Evolutionary conservation across 2,329 filamentous ascomycete genomes (phyloP).

Genomic region (Uncinocarpus reesii): DNA sequence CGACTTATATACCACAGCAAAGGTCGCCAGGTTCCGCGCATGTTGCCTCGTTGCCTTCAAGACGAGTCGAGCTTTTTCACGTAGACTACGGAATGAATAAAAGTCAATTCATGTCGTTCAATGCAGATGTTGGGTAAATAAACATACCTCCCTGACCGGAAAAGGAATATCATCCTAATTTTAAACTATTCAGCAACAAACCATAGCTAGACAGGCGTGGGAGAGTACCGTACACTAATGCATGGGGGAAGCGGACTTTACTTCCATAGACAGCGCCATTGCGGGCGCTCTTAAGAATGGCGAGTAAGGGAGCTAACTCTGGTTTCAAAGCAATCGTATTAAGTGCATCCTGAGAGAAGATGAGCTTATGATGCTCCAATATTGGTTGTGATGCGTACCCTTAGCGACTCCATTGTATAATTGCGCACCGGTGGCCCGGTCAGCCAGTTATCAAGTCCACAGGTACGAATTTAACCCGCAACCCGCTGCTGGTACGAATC

Average conservation of each 20-base stretch:
- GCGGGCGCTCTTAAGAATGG: constrained; percentile 81
- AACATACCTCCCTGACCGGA: constrained; percentile 76
- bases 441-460: background rate
- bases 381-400: background rate
- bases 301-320: constrained; percentile 70
- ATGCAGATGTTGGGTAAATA: too few species aligned
- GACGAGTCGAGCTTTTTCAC: constrained; percentile 67
- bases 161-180: constrained; percentile 83
- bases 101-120: too few species aligned
- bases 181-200: constrained; percentile 17
- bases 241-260: constrained; percentile 97
- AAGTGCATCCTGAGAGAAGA: constrained; percentile 47
- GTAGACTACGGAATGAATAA: constrained; percentile 40
- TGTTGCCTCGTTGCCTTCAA: constrained; percentile 81
- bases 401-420: constrained; percentile 6
- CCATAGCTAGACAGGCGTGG: background rate
- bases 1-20: constrained; percentile 82
- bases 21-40: constrained; percentile 81
- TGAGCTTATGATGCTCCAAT: background rate
- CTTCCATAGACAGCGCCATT: constrained; percentile 95
- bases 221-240: constrained; percentile 56
- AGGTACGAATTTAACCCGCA: too few species aligned
- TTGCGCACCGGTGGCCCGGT: background rate
- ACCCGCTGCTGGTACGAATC: too few species aligned
- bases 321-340: constrained; percentile 74